phyloP scores from a whole-genome alignment of 305 asterid genomes.

The Euphrasia arctica region DNA sequence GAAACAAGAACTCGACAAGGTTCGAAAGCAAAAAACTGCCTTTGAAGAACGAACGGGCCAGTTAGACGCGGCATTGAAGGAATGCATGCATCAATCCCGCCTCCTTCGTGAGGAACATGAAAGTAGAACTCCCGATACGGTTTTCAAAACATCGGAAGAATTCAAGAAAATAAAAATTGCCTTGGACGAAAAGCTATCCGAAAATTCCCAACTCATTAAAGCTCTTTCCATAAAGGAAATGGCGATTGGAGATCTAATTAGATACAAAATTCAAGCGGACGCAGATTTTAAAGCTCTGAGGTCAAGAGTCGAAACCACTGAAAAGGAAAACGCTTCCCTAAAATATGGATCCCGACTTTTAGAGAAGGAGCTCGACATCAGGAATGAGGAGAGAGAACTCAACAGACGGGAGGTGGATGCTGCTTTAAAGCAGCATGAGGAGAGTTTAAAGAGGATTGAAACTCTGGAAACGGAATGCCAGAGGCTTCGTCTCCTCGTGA shows the following conservation, averaged over 20 bases:
- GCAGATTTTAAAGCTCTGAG: constrained; percentile 47
- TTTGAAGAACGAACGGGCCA: constrained; percentile 61
- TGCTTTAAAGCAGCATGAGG: constrained; percentile 55
- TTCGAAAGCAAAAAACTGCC: constrained; percentile 51
- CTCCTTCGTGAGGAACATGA: constrained; percentile 74
- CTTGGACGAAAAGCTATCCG: constrained; percentile 51
- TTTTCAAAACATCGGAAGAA: constrained; percentile 48
- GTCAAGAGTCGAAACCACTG: constrained; percentile 61
- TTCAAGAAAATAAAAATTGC: constrained; percentile 41
- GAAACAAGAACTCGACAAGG: constrained; percentile 69
- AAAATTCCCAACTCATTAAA: constrained; percentile 60
- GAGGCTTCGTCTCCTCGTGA: constrained; percentile 64
- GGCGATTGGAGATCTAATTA: constrained; percentile 56
- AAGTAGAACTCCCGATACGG: constrained; percentile 55
- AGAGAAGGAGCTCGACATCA: constrained; percentile 79
- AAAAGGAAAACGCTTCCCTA: constrained; percentile 70
- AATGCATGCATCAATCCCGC: constrained; percentile 84
- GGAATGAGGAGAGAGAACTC: constrained; percentile 80
- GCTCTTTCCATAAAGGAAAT: constrained; percentile 65
- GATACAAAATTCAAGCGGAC: constrained; percentile 44
- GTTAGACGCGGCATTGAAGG: constrained; percentile 85
- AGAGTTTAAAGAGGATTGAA: constrained; percentile 56
- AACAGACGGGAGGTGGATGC: constrained; percentile 58
- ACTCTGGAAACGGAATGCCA: constrained; percentile 77
- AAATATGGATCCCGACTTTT: constrained; percentile 67